Percentiles rank a stretch among this genome's conserved stretches.
phyloP scores from a whole-genome alignment of 2,329 filamentous ascomycete species.

The Talaromyces sp. region DNA sequence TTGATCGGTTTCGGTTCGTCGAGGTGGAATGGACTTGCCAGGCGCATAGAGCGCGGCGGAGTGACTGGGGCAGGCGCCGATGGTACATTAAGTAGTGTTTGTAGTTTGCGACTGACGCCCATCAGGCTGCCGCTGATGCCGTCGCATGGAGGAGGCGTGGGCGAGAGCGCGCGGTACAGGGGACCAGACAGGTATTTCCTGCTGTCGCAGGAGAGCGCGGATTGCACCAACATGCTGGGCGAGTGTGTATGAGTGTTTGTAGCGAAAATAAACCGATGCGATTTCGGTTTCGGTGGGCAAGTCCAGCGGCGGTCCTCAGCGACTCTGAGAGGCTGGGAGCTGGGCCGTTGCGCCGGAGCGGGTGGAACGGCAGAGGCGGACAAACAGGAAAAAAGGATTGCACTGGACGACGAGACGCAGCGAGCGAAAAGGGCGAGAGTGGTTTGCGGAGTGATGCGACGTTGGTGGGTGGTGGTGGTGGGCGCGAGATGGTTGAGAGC shows the following conservation, averaged over 20 bases:
- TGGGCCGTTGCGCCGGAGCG: conserved; percentile 8
- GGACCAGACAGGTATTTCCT: conserved; percentile 27
- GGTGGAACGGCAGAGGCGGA: not conserved
- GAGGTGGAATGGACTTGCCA: conserved; percentile 35
- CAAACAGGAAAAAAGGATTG: not conserved
- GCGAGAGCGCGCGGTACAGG: conserved; percentile 32
- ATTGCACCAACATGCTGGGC: conserved; percentile 40
- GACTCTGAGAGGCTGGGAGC: conserved; percentile 9
- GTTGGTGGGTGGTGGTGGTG: conserved; percentile 6
- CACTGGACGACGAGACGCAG: not conserved
- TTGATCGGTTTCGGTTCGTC: conserved; percentile 8
- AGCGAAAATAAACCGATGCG: not conserved
- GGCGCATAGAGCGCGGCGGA: conserved; percentile 29
- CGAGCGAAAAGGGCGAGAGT: conserved; percentile 1
- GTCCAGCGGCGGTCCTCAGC: conserved; percentile 7
- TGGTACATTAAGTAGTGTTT: conserved; percentile 37
- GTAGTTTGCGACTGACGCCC: conserved; percentile 38
- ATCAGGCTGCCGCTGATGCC: conserved; percentile 33
- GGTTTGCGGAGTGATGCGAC: conserved; percentile 8
- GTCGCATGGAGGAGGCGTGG: conserved; percentile 33
- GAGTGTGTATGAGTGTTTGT: not conserved
- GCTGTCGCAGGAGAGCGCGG: conserved; percentile 41
- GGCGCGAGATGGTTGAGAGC: not conserved
- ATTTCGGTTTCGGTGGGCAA: not conserved
- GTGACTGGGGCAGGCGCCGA: conserved; percentile 25